Percentiles rank a stretch among this genome's conserved stretches.
Conservation (phyloP, 805 yeast genomes). For the Ogataea paradorogensis region DNA sequence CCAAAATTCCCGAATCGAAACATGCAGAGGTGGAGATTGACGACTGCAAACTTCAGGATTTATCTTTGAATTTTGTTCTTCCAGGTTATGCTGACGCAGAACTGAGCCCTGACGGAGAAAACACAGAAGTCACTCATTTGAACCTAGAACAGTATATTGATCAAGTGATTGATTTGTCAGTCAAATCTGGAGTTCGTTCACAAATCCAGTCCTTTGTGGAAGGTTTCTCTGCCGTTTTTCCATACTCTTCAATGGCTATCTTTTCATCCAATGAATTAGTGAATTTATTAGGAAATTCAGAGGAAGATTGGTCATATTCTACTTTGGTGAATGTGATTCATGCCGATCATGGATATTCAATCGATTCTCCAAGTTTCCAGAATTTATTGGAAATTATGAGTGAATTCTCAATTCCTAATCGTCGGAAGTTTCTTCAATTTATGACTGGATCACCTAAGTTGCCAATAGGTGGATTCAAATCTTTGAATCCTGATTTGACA, state of each 20-base stretch:
- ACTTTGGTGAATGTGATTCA: constrained; percentile 59
- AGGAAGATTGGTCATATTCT: constrained; percentile 81
- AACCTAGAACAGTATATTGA: constrained; percentile 61
- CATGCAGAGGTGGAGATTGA: constrained; percentile 18
- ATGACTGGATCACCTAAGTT: constrained; percentile 90
- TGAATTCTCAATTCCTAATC: constrained; percentile 49
- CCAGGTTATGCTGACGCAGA: constrained; percentile 74
- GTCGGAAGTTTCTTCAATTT: constrained; percentile 77
- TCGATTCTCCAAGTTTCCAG: constrained; percentile 62
- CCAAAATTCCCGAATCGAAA: constrained; percentile 5
- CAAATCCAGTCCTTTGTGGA: constrained; percentile 69
- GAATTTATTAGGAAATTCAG: constrained; percentile 67
- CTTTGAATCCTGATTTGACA: constrained; percentile 77
- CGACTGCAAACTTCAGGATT: constrained; percentile 43
- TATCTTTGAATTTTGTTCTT: constrained; percentile 62
- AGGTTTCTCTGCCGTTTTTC: constrained; percentile 84
- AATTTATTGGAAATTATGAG: constrained; percentile 61
- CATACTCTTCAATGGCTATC: constrained; percentile 65
- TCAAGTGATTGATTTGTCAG: constrained; percentile 52
- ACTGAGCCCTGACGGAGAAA: constrained; percentile 54
- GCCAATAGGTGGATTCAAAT: constrained; percentile 91
- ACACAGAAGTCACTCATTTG: constrained; percentile 42
- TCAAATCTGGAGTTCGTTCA: constrained; percentile 58
- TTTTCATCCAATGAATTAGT: constrained; percentile 75
- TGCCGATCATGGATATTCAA: constrained; percentile 88